Percentiles rank a stretch among this genome's conserved stretches.
Conservation (phyloP, 2,329 filamentous ascomycete genomes). For the Hypoxylon sp. region DNA sequence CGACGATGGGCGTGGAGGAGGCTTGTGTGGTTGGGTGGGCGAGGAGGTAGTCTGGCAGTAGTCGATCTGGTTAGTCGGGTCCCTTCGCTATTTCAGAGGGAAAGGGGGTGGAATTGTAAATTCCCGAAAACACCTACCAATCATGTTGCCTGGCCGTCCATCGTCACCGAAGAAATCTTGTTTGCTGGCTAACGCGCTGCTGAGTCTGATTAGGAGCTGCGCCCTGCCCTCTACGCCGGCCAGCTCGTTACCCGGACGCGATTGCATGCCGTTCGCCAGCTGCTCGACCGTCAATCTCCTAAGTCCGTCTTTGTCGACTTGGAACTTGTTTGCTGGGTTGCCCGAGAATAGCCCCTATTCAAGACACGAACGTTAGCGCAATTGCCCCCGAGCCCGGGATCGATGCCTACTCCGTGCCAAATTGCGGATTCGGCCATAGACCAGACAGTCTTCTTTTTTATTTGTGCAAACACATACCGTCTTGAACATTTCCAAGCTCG, state of each 20-base stretch:
- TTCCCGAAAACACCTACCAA: constrained; percentile 70
- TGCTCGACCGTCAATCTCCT: constrained; percentile 77
- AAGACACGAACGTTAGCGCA: constrained; percentile 19
- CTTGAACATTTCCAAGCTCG: constrained; percentile 91
- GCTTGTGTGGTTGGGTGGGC: constrained; percentile 89
- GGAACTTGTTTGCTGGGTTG: constrained; percentile 81
- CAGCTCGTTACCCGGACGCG: constrained; percentile 81
- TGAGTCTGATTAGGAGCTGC: constrained; percentile 79
- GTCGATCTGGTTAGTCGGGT: constrained; percentile 40
- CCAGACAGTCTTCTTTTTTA: constrained; percentile 23
- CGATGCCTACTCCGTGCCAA: too few species aligned
- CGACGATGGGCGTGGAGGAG: constrained; percentile 86
- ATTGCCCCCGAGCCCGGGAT: background rate
- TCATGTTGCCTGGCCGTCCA: constrained; percentile 91
- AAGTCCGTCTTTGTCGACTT: constrained; percentile 88
- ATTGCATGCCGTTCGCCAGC: constrained; percentile 86
- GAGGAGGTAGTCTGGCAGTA: constrained; percentile 31
- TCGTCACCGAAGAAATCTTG: constrained; percentile 85
- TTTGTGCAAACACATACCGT: constrained; percentile 51
- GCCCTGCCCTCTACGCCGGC: constrained; percentile 88
- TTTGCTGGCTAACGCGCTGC: constrained; percentile 78
- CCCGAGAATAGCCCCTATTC: constrained; percentile 83
- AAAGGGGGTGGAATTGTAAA: background rate
- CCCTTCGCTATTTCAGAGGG: too few species aligned
- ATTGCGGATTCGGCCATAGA: too few species aligned